Percentiles rank a stretch among this genome's conserved stretches.
Conservation (phyloP, 2,329 filamentous ascomycete genomes). For the Arthrobotrys entomopaga region DNA sequence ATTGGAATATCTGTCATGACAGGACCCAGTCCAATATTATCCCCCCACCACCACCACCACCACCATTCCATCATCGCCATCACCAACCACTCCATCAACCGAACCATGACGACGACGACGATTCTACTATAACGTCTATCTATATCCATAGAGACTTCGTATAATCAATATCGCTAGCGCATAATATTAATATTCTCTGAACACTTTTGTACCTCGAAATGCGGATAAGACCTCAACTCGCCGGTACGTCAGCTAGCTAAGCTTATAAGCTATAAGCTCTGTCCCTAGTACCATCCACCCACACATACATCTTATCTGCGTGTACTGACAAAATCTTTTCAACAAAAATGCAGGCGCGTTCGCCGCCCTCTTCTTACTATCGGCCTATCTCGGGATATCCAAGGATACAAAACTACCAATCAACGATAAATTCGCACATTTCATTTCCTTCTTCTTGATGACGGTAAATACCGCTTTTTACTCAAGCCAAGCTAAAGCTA, state of each 20-base stretch:
- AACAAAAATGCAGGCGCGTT: conserved; percentile 31
- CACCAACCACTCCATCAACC: background rate
- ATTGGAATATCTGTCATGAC: conserved; percentile 35
- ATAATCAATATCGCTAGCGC: conserved; percentile 15
- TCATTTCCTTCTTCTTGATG: conserved; percentile 87
- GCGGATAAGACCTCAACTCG: conserved; percentile 52
- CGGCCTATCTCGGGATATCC: conserved; percentile 83
- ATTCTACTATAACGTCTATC: conserved; percentile 11
- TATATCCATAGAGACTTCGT: background rate
- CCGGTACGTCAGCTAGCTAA: conserved; percentile 25
- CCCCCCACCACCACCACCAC: conserved; percentile 36
- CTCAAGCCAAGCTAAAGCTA: too few relatives aligned
- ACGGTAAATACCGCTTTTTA: too few relatives aligned
- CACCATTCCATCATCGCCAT: conserved; percentile 13
- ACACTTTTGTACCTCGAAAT: conserved; percentile 14
- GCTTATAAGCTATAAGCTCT: background rate
- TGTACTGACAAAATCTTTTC: conserved; percentile 10
- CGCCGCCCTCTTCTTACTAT: conserved; percentile 72
- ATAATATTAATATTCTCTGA: background rate
- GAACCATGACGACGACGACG: conserved; percentile 25
- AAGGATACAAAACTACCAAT: conserved; percentile 66
- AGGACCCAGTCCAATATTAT: too few relatives aligned
- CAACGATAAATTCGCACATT: conserved; percentile 91
- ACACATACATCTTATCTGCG: too few relatives aligned
- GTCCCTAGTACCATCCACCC: background rate